A percentile compares a stretch with the other conserved stretches of the same genome.
These are phyloP conservation scores for Vigna angularis DNA, from an alignment of 306 rosid species.

Conservation along the genomic window DNA sequence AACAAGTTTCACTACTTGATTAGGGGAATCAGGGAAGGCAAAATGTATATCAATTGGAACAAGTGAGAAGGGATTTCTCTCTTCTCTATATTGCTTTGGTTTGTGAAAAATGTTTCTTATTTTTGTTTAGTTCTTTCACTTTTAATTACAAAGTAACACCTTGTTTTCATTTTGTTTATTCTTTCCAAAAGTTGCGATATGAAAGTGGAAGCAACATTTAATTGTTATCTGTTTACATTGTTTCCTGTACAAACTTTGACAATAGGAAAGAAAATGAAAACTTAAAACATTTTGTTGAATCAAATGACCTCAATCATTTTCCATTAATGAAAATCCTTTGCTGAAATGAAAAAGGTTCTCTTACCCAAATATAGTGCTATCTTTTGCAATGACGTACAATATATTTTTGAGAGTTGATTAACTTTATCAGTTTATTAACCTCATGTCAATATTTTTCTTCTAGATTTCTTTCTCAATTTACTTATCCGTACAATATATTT, in stretches of 20 bases:
- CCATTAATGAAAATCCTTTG: conserved; percentile 7
- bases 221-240: not conserved
- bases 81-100: conserved; percentile 36
- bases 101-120: not conserved
- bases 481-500: not conserved
- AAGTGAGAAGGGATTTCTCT: conserved; percentile 56
- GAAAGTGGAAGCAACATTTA: not conserved
- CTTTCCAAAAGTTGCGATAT: not conserved
- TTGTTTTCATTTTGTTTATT: not conserved
- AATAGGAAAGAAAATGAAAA: not conserved
- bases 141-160: not conserved
- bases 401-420: not conserved
- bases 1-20: conserved; percentile 92
- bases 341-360: conserved; percentile 1
- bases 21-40: conserved; percentile 79
- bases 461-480: conserved; percentile 37
- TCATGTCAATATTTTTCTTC: conserved; percentile 7
- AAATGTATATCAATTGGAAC: conserved; percentile 79
- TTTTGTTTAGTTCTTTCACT: not conserved
- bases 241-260: not conserved
- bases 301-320: not conserved
- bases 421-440: not conserved
- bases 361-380: not conserved
- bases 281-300: not conserved
- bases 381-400: not conserved